Percentiles rank a stretch among this genome's conserved stretches.
phyloP scores from a whole-genome alignment of 352 stramenopile genomes.

The Globisporangium nunn region DNA sequence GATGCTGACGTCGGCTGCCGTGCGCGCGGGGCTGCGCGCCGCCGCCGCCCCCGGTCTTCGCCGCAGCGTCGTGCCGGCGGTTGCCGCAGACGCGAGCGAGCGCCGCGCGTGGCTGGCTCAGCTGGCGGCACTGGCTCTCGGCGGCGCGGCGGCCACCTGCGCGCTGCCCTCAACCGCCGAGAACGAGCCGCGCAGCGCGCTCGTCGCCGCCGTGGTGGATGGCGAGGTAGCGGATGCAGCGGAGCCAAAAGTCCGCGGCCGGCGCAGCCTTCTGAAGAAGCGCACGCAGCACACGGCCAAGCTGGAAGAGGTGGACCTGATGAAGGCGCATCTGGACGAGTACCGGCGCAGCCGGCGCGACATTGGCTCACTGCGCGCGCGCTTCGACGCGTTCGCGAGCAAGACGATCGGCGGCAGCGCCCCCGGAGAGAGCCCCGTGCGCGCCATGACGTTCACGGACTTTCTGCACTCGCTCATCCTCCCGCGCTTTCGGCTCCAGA shows the following conservation, averaged over 20 bases:
- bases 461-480: constrained; percentile 74
- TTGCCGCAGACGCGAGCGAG: not conserved
- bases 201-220: constrained; percentile 10
- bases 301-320: constrained; percentile 50
- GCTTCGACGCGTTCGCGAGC: constrained; percentile 59
- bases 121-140: constrained; percentile 9
- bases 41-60: not conserved
- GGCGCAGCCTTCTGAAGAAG: constrained; percentile 49
- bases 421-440: constrained; percentile 14
- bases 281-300: constrained; percentile 53
- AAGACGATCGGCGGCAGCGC: constrained; percentile 20
- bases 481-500: constrained; percentile 54
- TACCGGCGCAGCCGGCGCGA: constrained; percentile 33
- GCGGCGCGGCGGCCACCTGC: not conserved
- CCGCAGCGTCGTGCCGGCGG: not conserved
- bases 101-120: not conserved
- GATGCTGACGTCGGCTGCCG: not conserved
- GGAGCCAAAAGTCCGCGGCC: constrained; percentile 17
- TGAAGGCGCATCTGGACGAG: constrained; percentile 64
- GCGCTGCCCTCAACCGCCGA: not conserved
- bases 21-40: constrained; percentile 1
- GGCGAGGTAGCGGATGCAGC: constrained; percentile 5
- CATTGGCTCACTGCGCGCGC: constrained; percentile 33
- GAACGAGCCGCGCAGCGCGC: constrained; percentile 9
- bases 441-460: constrained; percentile 76